Evolutionary conservation across 2,329 filamentous ascomycete genomes (phyloP).

Genomic region (Alternaria arbusti): DNA sequence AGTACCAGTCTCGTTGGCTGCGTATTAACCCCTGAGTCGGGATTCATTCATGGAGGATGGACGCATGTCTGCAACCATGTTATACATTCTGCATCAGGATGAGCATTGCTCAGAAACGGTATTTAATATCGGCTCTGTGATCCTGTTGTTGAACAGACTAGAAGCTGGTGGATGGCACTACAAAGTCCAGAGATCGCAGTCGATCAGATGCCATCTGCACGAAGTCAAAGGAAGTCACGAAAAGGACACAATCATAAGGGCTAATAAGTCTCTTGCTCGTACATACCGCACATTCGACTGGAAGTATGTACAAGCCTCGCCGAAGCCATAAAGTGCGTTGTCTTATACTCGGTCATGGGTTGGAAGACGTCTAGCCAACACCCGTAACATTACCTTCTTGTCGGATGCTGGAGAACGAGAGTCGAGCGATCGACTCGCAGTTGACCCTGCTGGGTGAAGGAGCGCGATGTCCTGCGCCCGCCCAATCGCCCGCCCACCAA

Average conservation of each 20-base stretch:
- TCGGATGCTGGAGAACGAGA: not conserved
- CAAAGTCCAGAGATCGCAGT: not conserved
- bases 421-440: not conserved
- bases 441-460: not conserved
- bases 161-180: not conserved
- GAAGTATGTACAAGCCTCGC: not conserved
- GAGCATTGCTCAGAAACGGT: too few species aligned
- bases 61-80: not conserved
- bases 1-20: not conserved
- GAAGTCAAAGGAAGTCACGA: not conserved
- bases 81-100: not conserved
- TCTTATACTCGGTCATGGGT: not conserved
- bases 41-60: not conserved
- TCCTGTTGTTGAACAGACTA: too few species aligned
- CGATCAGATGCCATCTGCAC: not conserved
- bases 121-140: too few species aligned
- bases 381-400: not conserved
- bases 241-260: not conserved
- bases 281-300: not conserved
- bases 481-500: not conserved
- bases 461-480: not conserved
- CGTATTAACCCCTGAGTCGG: not conserved
- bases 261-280: not conserved
- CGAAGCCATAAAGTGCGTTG: accelerated
- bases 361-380: not conserved